Conservation (phyloP, 805 yeast species). For the Yamadazyma endophytica region DNA sequence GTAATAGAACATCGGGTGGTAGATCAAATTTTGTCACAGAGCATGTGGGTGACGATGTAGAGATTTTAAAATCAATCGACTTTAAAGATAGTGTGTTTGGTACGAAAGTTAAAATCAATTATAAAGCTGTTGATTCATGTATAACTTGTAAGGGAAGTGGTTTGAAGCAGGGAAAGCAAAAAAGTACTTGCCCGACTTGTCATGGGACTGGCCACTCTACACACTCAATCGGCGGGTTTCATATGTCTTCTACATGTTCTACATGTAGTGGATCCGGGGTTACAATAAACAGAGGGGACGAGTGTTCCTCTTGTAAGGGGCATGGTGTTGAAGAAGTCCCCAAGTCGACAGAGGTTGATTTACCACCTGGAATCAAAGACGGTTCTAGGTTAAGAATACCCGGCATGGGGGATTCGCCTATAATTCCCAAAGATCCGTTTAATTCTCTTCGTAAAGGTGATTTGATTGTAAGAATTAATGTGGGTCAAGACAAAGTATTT, state of each 20-base stretch:
- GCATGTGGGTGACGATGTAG: slow-evolving; percentile 85
- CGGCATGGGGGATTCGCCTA: slow-evolving; percentile 89
- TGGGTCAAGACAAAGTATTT: slow-evolving; percentile 70
- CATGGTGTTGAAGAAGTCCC: slow-evolving; percentile 72
- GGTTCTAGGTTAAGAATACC: slow-evolving; percentile 81
- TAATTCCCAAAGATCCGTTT: slow-evolving; percentile 65
- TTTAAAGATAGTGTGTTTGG: slow-evolving; percentile 91
- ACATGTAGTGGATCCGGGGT: slow-evolving; percentile 90
- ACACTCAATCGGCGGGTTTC: slow-evolving; percentile 90
- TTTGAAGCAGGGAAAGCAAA: slow-evolving; percentile 67
- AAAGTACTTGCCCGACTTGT: slow-evolving; percentile 79
- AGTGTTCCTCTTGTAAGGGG: slow-evolving; percentile 81
- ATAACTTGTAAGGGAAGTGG: slow-evolving; percentile 82
- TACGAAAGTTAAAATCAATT: slow-evolving; percentile 57
- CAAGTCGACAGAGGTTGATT: slow-evolving; percentile 72
- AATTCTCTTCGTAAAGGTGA: slow-evolving; percentile 78
- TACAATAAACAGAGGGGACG: slow-evolving; percentile 58
- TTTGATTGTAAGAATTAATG: slow-evolving; percentile 74
- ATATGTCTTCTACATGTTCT: slow-evolving; percentile 90
- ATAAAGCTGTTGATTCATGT: slow-evolving; percentile 74
- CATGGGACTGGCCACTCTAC: slow-evolving; percentile 91
- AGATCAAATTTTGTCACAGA: slow-evolving; percentile 60
- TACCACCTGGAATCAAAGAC: slow-evolving; percentile 86
- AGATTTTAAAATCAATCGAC: slow-evolving; percentile 65
- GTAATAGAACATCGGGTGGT: slow-evolving; percentile 10